phyloP scores from a whole-genome alignment of 768 basidiomycete genomes.

The Hortiboletus campestris region DNA sequence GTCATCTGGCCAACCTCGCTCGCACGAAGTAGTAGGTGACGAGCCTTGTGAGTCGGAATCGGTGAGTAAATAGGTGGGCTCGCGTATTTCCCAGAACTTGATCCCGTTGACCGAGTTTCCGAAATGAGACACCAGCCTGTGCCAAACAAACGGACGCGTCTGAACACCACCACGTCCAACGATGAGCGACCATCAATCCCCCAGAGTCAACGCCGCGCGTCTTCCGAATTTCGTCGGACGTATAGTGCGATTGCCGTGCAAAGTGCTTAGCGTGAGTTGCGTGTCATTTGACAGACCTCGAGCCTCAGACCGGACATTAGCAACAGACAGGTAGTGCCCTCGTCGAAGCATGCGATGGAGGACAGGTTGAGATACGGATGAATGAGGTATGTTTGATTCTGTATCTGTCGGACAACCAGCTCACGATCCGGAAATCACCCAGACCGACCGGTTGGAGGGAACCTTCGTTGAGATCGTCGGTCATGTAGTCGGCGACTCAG shows the following conservation, averaged over 20 bases:
- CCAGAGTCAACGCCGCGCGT: conserved; percentile 63
- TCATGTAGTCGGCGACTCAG: conserved; percentile 50
- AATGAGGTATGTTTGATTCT: conserved; percentile 34
- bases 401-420: not conserved
- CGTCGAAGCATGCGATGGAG: conserved; percentile 68
- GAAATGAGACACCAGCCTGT: not conserved
- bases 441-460: conserved; percentile 48
- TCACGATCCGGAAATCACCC: not conserved
- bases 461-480: conserved; percentile 70
- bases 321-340: conserved; percentile 45
- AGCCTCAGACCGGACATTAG: conserved; percentile 17
- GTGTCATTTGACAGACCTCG: not conserved
- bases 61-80: too few species aligned
- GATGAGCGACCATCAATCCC: conserved; percentile 32
- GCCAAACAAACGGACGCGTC: too few species aligned
- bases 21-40: too few species aligned
- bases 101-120: too few species aligned
- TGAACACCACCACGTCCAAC: conserved; percentile 2
- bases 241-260: conserved; percentile 61
- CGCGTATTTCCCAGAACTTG: too few species aligned
- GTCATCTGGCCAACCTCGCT: too few species aligned
- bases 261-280: conserved; percentile 50
- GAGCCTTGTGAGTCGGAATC: too few species aligned
- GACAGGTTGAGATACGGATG: conserved; percentile 51
- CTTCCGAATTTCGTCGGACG: conserved; percentile 51